phyloP scores from a whole-genome alignment of 2,329 filamentous ascomycete species.

The Lecanosticta acicola region DNA sequence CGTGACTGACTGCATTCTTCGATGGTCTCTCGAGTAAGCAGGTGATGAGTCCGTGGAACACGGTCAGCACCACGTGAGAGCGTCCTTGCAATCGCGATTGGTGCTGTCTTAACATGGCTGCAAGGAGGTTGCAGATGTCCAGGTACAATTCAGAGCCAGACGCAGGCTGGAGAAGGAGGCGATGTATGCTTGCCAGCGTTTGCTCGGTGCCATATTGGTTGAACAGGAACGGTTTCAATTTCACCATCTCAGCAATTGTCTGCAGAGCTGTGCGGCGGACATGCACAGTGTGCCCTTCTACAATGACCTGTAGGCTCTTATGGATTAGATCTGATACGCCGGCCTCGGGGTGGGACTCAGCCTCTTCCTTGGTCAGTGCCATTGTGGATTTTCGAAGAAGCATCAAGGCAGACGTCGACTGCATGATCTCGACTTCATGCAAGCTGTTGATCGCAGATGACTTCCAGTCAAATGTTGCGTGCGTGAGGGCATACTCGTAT shows the following conservation, averaged over 20 bases:
- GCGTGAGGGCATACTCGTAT: slow-evolving; percentile 3
- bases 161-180: slow-evolving; percentile 29
- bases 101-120: slow-evolving; percentile 51
- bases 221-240: slow-evolving; percentile 33
- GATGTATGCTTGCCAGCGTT: slow-evolving; percentile 34
- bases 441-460: neutral
- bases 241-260: slow-evolving; percentile 19
- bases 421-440: neutral
- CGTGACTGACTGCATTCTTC: slow-evolving; percentile 36
- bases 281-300: neutral
- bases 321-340: neutral
- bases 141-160: slow-evolving; percentile 42
- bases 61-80: slow-evolving; percentile 53
- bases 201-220: slow-evolving; percentile 43
- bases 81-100: slow-evolving; percentile 55
- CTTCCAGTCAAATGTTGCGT: slow-evolving; percentile 2
- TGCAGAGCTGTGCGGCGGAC: slow-evolving; percentile 6
- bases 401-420: neutral
- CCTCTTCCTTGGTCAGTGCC: slow-evolving; percentile 7
- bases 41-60: slow-evolving; percentile 51
- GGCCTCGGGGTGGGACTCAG: neutral
- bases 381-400: neutral
- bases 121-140: slow-evolving; percentile 50
- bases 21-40: slow-evolving; percentile 47
- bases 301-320: neutral